Percentiles rank a stretch among this genome's conserved stretches.
These are phyloP conservation scores for Tetrahymena malaccensis DNA, from an alignment of 73 alveolate species.

Conservation along the genomic window DNA sequence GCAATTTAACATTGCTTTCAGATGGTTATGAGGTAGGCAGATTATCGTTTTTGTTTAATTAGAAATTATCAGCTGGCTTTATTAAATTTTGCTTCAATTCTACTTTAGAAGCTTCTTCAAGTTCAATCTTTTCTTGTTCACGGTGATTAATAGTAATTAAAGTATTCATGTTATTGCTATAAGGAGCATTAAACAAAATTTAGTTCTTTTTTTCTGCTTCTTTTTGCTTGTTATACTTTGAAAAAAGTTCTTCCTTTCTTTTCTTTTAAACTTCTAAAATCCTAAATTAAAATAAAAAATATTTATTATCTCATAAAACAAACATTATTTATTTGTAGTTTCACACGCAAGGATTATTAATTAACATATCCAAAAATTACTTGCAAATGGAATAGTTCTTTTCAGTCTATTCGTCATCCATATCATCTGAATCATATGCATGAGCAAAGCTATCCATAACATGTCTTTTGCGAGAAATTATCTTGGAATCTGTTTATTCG, in stretches of 20 bases:
- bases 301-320: not conserved
- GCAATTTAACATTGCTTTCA: not conserved
- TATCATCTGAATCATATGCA: not conserved
- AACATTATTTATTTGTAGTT: no score
- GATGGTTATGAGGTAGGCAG: not conserved
- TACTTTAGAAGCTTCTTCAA: not conserved
- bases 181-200: not conserved
- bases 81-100: not conserved
- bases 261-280: not conserved
- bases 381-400: not conserved
- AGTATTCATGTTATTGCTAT: not conserved
- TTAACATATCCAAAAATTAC: not conserved
- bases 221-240: not conserved
- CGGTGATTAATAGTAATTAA: not conserved
- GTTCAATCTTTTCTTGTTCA: not conserved
- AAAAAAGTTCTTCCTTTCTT: not conserved
- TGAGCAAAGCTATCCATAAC: not conserved
- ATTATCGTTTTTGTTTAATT: not conserved
- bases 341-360: no score
- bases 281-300: not conserved
- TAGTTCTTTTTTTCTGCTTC: not conserved
- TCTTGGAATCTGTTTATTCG: not conserved
- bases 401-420: not conserved
- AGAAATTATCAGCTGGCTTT: not conserved
- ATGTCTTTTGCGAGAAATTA: not conserved